Base-by-base conservation (phyloP, 2,329 filamentous ascomycete species). In the Trichophaea hybrida region DNA sequence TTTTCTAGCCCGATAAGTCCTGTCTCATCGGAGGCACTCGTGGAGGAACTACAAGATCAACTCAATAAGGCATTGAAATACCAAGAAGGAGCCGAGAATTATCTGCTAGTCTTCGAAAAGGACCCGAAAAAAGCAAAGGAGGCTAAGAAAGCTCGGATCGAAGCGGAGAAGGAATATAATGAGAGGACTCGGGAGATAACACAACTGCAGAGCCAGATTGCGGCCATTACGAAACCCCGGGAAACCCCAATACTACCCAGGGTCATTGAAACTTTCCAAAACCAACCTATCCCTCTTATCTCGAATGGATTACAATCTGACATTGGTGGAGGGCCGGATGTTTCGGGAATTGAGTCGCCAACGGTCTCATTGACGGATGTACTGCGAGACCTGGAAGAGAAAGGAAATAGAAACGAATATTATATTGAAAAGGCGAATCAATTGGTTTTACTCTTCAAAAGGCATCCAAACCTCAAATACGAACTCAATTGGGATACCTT, bases 11-110 rank as follows among this genome's bases (percentile, higher is more conserved):
- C 62, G 13, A 57, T 59, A n/a, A 64, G 54, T 13, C 59, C 59
- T 1, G 46, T 58, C 12, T 64, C 63, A 12, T 59, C 56, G 1
- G 63, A 65, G 35, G 57, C 55, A 17, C 40, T 64, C 31, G 61
- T 66, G 4, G 64, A 66, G 6, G 64, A 66, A 55, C 78, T 96
- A 64, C 84, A 85, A 69, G 90, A 96, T 68, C 81, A 85, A 69
- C 84, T 98, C 65, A 91, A 89, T 67, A 91, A 94, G 69, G 94
- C 98, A 74, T 84, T 90, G 75, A 97, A 97, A 77, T 97, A 98
- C 71, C 96, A 94, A 73, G 86, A 91, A 69, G 93, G 93, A 17
- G 96, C 91, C 60, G 93, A 98, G 76, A 98, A 98, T 71, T 84
- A 98, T 80, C 77, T 98, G 43, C 93, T 98, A 75, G 93, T 93